These are phyloP conservation scores for Monosporascus sp. DNA, from an alignment of 2,329 filamentous ascomycete genomes.

Conservation along the genomic window DNA sequence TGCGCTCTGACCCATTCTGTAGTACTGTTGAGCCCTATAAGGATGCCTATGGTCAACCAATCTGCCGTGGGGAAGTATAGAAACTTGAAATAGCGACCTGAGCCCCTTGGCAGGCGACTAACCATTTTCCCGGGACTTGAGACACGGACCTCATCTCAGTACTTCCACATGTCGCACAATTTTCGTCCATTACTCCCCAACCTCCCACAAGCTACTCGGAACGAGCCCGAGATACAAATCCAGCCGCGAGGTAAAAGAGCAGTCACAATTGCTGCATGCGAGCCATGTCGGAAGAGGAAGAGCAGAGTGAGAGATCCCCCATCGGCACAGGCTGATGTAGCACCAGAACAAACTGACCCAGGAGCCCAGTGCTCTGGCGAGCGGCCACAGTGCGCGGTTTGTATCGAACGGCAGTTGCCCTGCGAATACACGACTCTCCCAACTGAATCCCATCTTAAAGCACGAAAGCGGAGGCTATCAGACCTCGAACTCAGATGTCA, in stretches of 20 bases:
- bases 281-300: conserved; percentile 15
- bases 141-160: background rate
- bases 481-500: conserved; percentile 18
- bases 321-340: background rate
- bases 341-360: background rate
- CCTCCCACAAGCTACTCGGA: conserved; percentile 9
- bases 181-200: conserved; percentile 13
- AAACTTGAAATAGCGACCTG: background rate
- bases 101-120: background rate
- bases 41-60: background rate
- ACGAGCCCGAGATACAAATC: conserved; percentile 2
- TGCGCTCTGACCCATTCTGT: background rate
- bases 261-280: conserved; percentile 13
- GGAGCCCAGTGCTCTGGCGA: conserved; percentile 16
- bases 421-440: conserved; percentile 22
- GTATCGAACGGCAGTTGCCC: conserved; percentile 15
- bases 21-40: background rate
- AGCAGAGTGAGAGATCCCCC: conserved; percentile 8
- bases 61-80: background rate
- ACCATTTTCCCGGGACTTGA: background rate
- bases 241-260: conserved; percentile 11
- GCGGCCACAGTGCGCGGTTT: conserved; percentile 19
- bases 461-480: conserved; percentile 18
- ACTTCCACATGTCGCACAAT: conserved; percentile 14
- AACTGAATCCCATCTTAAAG: conserved; percentile 18